Percentiles rank a stretch among this genome's conserved stretches.
These are phyloP conservation scores for Fusarium sp. DNA, from an alignment of 2,329 filamentous ascomycete genomes.

Conservation along the genomic window DNA sequence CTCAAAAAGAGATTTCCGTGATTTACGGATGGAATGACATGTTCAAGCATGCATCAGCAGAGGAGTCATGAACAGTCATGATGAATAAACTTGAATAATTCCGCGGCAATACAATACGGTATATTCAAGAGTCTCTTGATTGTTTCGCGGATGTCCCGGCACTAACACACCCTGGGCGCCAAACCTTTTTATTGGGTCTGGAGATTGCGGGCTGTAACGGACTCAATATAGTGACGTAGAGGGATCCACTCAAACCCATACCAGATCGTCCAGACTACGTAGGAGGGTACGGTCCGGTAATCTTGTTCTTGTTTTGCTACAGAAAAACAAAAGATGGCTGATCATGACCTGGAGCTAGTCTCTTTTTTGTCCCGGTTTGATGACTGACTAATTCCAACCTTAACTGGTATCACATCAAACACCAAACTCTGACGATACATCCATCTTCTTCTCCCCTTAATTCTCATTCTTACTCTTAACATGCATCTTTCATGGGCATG, in stretches of 20 bases:
- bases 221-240: conserved; percentile 10
- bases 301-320: neutral
- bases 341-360: conserved; percentile 6
- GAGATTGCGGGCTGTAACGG: conserved; percentile 12
- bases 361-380: conserved; percentile 6
- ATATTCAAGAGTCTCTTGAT: neutral
- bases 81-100: conserved; percentile 1
- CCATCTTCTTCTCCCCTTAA: neutral
- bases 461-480: neutral
- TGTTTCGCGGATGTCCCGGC: conserved; percentile 10
- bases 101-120: neutral
- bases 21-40: neutral
- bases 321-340: neutral
- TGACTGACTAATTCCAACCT: conserved; percentile 32
- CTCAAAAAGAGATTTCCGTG: too few species aligned
- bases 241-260: neutral
- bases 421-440: neutral
- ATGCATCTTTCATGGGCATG: conserved; percentile 33
- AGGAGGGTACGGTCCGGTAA: neutral
- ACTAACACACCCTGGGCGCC: neutral
- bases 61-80: neutral
- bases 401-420: neutral
- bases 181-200: conserved; percentile 7
- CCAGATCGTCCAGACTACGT: conserved; percentile 11
- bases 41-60: neutral